Evolutionary conservation across 2,329 filamentous ascomycete genomes (phyloP), one percentile per base, ranked within the genome.

Genomic region (Periglandula ipomoeae): DNA sequence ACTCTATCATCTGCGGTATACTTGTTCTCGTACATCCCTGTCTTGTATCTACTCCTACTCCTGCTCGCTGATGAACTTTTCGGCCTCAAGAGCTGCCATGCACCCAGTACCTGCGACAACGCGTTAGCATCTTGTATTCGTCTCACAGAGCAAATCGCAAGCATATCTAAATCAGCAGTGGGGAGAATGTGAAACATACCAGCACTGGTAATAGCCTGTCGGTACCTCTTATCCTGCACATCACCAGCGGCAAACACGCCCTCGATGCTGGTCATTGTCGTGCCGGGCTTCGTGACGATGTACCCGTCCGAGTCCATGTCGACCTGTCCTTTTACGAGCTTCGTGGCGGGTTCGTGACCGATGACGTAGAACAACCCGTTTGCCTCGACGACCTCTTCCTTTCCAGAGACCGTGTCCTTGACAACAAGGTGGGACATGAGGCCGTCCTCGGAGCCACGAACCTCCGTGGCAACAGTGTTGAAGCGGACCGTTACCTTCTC

Each of bases 361-460:
- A 98, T 85, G 61, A 94, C 93, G 69, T 98, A 98, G 72, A 98
- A 98, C 22, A 98, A 76, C 24, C 93, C 93, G 68, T 86, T 95
- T 45, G 91, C 91, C 58, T 89, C 82, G 44, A 96, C 73, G n/a
- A 84, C 84, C 75, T 95, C 86, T 66, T 86, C 79, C 65, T 82
- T 71, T 53, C 88, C 89, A 20, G 82, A 87, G 60, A 76, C 71
- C 51, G 81, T 82, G 70, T 97, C 81, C 76, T 87, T 87, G 65
- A 98, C 77, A 47, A 86, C 81, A 57, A 98, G 72, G 62, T 89
- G 84, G 65, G 82, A 89, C 89, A 97, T 96, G 58, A 96, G 73
- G 22, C 89, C 86, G 64, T 85, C 85, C 40, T 84, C 80, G 62
- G 91, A 87, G 56, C 93, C 93, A 69, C 85, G 83, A 58, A 96